Evolutionary conservation across 2,329 filamentous ascomycete species (phyloP), one percentile per base, ranked within the genome.

Genomic region (Verticillium zaregamsianum): DNA sequence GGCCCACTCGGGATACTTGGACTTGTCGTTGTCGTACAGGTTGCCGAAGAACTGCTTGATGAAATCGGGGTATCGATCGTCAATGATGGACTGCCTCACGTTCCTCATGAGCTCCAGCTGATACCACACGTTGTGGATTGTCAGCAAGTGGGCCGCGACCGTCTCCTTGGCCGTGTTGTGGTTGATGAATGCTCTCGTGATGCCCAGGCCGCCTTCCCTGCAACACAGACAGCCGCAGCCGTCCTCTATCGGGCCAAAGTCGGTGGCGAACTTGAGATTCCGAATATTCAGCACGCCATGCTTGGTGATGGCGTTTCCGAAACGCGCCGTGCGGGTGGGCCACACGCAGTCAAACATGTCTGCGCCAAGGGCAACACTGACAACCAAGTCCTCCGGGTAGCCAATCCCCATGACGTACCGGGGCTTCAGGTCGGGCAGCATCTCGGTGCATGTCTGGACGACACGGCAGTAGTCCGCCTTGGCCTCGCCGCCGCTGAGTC

Each of bases 341-440:
- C 95, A 99, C 7, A 99, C 95, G 72, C 96, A 99, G 77, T 99
- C 95, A 73, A 99, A 99, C 95, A 99, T 99, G 77, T 99, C 95
- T 57, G 95, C 95, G 3, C 95, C 95, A 0, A 99, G 83, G 1
- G 95, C 95, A 4, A 97, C 89, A 59, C 92, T 96, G 45, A 99
- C 93, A 2, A 99, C 86, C 61, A 99, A 81, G 71, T 99, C 95
- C 78, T 98, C 95, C 1, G 95, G 95, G 74, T 97, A 99, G 14
- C 95, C 93, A 68, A 99, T 95, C 20, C 95, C 95, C 96, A 99
- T 99, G 62, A 99, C 94, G 77, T 99, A 99, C 73, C 95, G 86
- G n/a, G 95, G 95, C 77, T 99, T 99, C 64, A 91, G 81, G 62
- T 94, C 90, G 0, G 96, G 96, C 20, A 99, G 82, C 62, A 97